phyloP scores from a whole-genome alignment of 1,284 basidiomycete species.

The Phlebopus sp. region DNA sequence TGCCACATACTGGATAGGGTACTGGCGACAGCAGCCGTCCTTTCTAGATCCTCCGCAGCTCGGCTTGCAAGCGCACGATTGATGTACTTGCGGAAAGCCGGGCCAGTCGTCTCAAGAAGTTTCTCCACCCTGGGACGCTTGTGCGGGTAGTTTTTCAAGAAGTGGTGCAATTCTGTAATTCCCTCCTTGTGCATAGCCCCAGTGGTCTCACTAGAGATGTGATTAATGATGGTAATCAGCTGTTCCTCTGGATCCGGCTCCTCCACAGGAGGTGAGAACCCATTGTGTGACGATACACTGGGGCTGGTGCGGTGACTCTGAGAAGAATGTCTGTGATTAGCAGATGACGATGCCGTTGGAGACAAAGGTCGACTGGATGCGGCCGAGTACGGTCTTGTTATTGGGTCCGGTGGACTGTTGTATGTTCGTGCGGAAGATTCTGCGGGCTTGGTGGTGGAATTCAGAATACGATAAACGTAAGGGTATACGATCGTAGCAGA shows the following conservation, averaged over 20 bases:
- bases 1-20: slow-evolving; percentile 67
- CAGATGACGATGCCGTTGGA: slow-evolving; percentile 56
- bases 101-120: slow-evolving; percentile 77
- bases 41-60: slow-evolving; percentile 81
- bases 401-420: slow-evolving; percentile 38
- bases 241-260: slow-evolving; percentile 81
- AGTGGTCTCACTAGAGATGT: slow-evolving; percentile 86
- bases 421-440: slow-evolving; percentile 39
- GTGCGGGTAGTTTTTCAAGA: slow-evolving; percentile 89
- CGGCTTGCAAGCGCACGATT: slow-evolving; percentile 78
- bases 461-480: slow-evolving; percentile 83
- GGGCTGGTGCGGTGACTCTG: slow-evolving; percentile 65
- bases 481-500: slow-evolving; percentile 82
- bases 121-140: slow-evolving; percentile 85
- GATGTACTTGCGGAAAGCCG: slow-evolving; percentile 83
- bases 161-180: slow-evolving; percentile 94
- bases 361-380: slow-evolving; percentile 62
- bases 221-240: slow-evolving; percentile 80
- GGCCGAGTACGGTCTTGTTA: slow-evolving; percentile 50
- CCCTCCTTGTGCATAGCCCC: slow-evolving; percentile 84
- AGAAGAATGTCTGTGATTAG: slow-evolving; percentile 50
- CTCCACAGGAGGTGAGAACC: slow-evolving; percentile 51
- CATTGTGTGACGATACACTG: slow-evolving; percentile 57
- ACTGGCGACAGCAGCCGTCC: slow-evolving; percentile 71
- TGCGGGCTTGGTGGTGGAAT: slow-evolving; percentile 53